Base-by-base conservation (phyloP, 176 grass and related monocot species). In the Dendrocalamus sinicus region DNA sequence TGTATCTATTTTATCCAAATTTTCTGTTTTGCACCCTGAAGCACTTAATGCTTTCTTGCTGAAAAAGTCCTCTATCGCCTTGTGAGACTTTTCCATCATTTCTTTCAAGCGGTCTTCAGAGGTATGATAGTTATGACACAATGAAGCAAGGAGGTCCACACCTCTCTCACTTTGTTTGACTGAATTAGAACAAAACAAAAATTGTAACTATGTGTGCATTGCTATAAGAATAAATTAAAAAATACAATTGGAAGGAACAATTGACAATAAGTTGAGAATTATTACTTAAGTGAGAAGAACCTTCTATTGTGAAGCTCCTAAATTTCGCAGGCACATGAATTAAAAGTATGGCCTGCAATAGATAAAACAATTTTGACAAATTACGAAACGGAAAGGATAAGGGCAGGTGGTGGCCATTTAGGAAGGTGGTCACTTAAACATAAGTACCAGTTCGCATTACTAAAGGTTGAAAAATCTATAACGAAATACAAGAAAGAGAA, bases 81-180 rank as follows among this genome's bases (percentile, higher is more conserved):
- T 91, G 14, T 94, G 58, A 70, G 73, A 75, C 78, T 91, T 94
- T 80, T 47, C 86, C 80, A 94, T 92, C 88, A 95, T 88, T 87
- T 83, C 88, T 87, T 87, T 92, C 82, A 98, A 81, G 46, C 84
- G 80, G 44, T 95, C 88, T 90, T 98, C 91, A 66, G 90, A 95
- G 20, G 96, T 90, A 89, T 98, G 93, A 83, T 98, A 95, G 43
- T 85, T 94, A 69, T 95, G 91, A 69, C 91, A 95, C 78, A 98
- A 78, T n/a, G 91, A 98, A 32, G 89, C 86, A 76, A 94, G 84
- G 77, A 98, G 81, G 83, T 98, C 90, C 40, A 94, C 52, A 2
- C 88, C 93, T 86, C 85, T 91, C 53, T 94, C 86, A 7, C 90
- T 93, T 92, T 91, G 79, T 87, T 95, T 98, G 71, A 92, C 96